Conservation (phyloP, 164 flowering plant species). For the Saururus chinensis region DNA sequence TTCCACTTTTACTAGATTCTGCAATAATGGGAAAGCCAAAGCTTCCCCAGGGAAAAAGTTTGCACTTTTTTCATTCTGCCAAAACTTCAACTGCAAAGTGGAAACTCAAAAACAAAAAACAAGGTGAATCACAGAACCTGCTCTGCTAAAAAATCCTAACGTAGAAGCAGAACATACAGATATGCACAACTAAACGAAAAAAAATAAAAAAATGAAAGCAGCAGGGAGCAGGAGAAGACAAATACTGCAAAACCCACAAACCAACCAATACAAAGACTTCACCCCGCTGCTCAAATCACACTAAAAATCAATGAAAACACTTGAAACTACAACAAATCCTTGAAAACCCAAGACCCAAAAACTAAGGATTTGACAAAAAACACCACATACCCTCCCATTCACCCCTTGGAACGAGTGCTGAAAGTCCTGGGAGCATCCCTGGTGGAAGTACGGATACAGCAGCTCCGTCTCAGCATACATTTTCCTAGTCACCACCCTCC, state of each 20-base stretch:
- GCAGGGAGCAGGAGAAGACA: not conserved
- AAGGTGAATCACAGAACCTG: not conserved
- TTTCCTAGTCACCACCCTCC: not conserved
- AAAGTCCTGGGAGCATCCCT: constrained; percentile 13
- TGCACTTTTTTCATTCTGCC: not conserved
- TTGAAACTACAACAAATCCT: not conserved
- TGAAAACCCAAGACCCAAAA: not conserved
- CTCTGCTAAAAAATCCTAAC: not conserved
- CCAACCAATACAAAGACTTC: not conserved
- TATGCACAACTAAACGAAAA: too few species aligned
- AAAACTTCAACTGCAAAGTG: not conserved
- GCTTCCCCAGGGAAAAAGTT: too few species aligned
- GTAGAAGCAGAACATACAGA: not conserved
- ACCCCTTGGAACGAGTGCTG: constrained; percentile 2
- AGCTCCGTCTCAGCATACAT: constrained; percentile 23
- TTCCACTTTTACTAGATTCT: too few species aligned
- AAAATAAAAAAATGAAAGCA: too few species aligned
- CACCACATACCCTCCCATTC: constrained; percentile 2
- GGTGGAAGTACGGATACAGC: constrained; percentile 15
- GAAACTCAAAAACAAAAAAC: not conserved
- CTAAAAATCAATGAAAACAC: not conserved
- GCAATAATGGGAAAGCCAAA: too few species aligned
- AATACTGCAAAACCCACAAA: not conserved
- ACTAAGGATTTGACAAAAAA: too few species aligned
- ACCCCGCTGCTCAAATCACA: not conserved